Evolutionary conservation across 176 grass and related monocot species (phyloP), one percentile per base, ranked within the genome.

Genomic region (Eleusine indica): DNA sequence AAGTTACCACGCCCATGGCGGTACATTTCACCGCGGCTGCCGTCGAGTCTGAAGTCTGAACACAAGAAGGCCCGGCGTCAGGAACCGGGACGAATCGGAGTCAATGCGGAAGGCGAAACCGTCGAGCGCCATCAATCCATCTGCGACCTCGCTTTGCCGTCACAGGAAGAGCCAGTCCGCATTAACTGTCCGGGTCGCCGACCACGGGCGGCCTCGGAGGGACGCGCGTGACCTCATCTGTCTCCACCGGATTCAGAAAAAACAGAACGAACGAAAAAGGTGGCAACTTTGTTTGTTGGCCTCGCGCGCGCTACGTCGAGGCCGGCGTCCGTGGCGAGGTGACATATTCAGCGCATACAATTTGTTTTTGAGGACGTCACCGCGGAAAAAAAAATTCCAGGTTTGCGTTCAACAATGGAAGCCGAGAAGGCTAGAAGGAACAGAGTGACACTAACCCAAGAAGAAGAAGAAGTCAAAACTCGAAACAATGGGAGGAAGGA

Each of bases 161-260:
- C 80, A 83, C 88, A 90, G 62, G 75, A 82, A 28, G 88, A 61
- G 21, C 66, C 88, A 63, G 88, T 22, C 51, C 74, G 3, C 80
- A 86, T 87, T 90, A 63, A 82, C 77, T n/a, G 7, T 29, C 15
- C 15, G 29, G 69, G 17, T 38, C 69, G 87, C 3, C 80, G 86
- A 73, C 60, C 74, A 40, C 67, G 30, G 63, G 32, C 40, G 61
- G 25, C 25, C 25, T 0, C 53, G 49, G 9, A 57, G 10, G 21
- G 28, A 16, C 70, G 29, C 41, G 70, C 43, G 37, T 76, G 77
- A 65, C 44, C 64, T 81, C 77, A 75, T 64, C 57, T 65, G 78
- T 51, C 66, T 41, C 51, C 13, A 25, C 37, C 30, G 18, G 7
- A 11, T 42, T 15, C 71, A 38, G 58, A 25, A 67, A 71, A 77